Evolutionary conservation across 305 asterid species (phyloP).

Genomic region (Solanum hybrid): DNA sequence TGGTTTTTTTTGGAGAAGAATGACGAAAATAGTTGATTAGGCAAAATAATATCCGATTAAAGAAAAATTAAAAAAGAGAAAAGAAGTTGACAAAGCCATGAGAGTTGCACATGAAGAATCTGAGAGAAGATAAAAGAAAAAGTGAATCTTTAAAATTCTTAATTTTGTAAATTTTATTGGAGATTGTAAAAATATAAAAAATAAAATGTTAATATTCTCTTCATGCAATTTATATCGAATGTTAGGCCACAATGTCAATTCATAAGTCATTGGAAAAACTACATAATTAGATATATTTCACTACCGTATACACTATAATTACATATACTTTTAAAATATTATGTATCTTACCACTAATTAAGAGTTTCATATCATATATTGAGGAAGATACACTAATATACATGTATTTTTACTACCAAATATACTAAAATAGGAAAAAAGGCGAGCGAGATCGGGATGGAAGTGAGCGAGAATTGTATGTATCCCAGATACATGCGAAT

Average conservation of each 20-base stretch:
- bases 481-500: not conserved
- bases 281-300: too few relatives aligned
- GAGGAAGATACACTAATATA: not conserved
- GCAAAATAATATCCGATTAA: not conserved
- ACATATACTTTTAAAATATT: too few relatives aligned
- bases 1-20: not conserved
- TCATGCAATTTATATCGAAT: not conserved
- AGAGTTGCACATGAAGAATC: not conserved
- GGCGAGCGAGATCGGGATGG: not conserved
- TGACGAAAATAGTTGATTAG: not conserved
- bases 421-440: too few relatives aligned
- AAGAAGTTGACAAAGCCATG: not conserved
- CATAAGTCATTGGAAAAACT: not conserved
- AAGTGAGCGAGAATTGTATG: not conserved
- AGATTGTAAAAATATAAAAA: not conserved
- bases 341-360: too few relatives aligned
- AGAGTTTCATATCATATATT: too few relatives aligned
- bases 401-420: not conserved
- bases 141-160: not conserved
- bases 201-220: too few relatives aligned
- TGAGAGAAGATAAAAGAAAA: not conserved
- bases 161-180: too few relatives aligned
- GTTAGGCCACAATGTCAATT: not conserved
- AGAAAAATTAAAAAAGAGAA: too few relatives aligned
- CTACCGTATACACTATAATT: too few relatives aligned